Evolutionary conservation across 2,329 filamentous ascomycete species (phyloP).

Genomic region (Knufia petricola): DNA sequence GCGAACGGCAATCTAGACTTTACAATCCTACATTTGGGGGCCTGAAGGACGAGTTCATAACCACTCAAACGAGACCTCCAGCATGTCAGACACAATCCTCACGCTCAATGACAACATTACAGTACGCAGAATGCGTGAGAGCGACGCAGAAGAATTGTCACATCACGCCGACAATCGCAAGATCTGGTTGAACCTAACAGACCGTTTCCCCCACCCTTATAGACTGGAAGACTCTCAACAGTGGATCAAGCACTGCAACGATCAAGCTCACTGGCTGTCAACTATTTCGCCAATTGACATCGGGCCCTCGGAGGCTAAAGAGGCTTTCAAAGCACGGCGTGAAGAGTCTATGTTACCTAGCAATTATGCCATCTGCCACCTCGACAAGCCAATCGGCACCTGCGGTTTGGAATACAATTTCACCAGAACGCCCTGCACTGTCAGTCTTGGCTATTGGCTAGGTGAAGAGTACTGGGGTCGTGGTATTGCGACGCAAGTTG

Average conservation of each 20-base stretch:
- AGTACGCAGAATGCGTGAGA: background rate
- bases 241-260: conserved; percentile 1
- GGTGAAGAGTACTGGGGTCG: conserved; percentile 8
- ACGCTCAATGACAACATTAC: background rate
- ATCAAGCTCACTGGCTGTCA: conserved; percentile 1
- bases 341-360: background rate
- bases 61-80: no score
- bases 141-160: conserved; percentile 11
- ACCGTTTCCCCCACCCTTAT: conserved; percentile 9
- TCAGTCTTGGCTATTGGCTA: conserved; percentile 10
- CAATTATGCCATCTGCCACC: conserved; percentile 5
- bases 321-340: background rate
- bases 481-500: conserved; percentile 7
- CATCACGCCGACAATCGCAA: conserved; percentile 17
- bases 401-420: conserved; percentile 2
- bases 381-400: conserved; percentile 8
- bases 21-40: no score
- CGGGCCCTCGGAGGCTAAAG: background rate
- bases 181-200: conserved; percentile 8
- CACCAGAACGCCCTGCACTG: background rate
- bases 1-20: no score
- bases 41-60: no score
- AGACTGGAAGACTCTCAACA: conserved; percentile 2
- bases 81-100: conserved; percentile 2
- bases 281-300: background rate